Percentiles rank a stretch among this genome's conserved stretches.
These are phyloP conservation scores for Elymus sibiricus DNA, from an alignment of 176 grass and related monocot species.

Conservation along the genomic window DNA sequence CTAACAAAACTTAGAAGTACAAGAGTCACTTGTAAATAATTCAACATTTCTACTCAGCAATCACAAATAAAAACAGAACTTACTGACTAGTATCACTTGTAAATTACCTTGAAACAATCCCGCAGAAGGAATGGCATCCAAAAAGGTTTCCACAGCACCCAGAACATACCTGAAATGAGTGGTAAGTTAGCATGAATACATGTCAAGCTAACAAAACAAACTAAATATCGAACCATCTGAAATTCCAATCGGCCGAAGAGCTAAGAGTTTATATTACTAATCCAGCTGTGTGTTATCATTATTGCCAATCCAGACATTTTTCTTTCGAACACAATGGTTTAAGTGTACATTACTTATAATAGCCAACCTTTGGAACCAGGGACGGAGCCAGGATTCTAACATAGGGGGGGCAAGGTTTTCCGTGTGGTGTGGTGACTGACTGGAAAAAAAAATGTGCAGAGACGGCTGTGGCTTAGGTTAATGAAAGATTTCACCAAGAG, in stretches of 20 bases:
- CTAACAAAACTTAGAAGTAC: neutral
- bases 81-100: conserved; percentile 8
- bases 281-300: conserved; percentile 12
- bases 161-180: conserved; percentile 86
- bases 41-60: neutral
- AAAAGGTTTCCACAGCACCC: conserved; percentile 98
- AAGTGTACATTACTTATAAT: conserved; percentile 11
- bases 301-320: conserved; percentile 16
- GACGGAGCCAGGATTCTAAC: too few species aligned
- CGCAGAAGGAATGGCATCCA: conserved; percentile 86
- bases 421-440: too few species aligned
- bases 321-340: neutral
- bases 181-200: conserved; percentile 7
- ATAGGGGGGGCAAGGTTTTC: too few species aligned
- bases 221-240: neutral
- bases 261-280: neutral
- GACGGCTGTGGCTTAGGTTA: too few species aligned
- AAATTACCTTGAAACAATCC: conserved; percentile 85
- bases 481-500: too few species aligned
- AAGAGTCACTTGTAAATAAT: neutral
- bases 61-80: conserved; percentile 13
- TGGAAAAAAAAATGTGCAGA: too few species aligned
- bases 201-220: neutral
- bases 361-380: neutral
- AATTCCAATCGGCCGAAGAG: neutral